These are phyloP conservation scores for Aspergillus baeticus DNA, from an alignment of 495 filamentous ascomycete genomes.

Conservation along the genomic window DNA sequence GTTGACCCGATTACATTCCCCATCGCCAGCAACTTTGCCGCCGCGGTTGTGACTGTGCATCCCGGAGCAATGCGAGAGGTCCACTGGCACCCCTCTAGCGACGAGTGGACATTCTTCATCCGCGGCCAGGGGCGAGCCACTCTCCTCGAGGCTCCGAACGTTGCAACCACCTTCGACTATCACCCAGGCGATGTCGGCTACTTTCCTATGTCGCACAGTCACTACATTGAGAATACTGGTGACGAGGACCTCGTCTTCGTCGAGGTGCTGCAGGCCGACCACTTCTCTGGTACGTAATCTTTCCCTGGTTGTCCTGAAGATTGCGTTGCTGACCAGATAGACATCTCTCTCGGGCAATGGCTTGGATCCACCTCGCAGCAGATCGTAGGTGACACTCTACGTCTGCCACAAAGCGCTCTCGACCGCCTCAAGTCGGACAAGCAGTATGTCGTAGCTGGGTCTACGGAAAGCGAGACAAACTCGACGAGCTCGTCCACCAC, in stretches of 20 bases:
- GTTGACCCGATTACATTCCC: slow-evolving; percentile 65
- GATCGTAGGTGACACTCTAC: slow-evolving; percentile 62
- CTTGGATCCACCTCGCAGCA: slow-evolving; percentile 62
- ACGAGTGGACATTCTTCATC: slow-evolving; percentile 80
- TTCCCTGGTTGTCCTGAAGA: background rate
- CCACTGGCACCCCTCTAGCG: slow-evolving; percentile 71
- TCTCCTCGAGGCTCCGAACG: slow-evolving; percentile 55
- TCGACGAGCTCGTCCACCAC: too few relatives aligned
- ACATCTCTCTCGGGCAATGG: slow-evolving; percentile 64
- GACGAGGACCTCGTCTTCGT: slow-evolving; percentile 66
- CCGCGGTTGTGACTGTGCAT: slow-evolving; percentile 62
- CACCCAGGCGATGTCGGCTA: slow-evolving; percentile 71
- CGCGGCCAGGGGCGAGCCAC: slow-evolving; percentile 65
- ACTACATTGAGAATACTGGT: slow-evolving; percentile 75
- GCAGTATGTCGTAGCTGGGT: slow-evolving; percentile 54
- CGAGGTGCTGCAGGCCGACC: slow-evolving; percentile 66
- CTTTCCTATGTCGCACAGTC: slow-evolving; percentile 61
- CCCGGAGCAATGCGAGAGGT: slow-evolving; percentile 76
- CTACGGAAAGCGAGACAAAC: slow-evolving; percentile 4
- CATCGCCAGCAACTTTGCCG: slow-evolving; percentile 56
- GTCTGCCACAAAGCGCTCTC: slow-evolving; percentile 54
- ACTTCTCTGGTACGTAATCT: slow-evolving; percentile 52
- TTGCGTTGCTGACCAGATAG: slow-evolving; percentile 26
- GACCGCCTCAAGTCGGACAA: slow-evolving; percentile 59
- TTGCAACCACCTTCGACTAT: slow-evolving; percentile 72